Base-by-base conservation (phyloP, 2,329 filamentous ascomycete species). In the Pyricularia sp. region DNA sequence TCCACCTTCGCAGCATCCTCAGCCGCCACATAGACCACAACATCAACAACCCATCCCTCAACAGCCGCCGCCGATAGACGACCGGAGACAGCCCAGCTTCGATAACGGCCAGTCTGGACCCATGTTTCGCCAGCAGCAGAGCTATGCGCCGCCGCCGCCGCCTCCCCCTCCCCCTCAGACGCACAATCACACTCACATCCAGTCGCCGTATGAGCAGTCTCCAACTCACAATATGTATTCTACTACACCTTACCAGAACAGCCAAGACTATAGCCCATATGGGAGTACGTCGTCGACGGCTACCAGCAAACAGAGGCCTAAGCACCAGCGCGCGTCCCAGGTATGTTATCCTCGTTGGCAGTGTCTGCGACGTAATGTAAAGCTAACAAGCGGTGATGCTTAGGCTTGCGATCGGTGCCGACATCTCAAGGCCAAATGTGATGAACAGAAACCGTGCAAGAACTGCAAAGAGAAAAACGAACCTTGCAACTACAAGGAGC, bases 391-490 rank as follows among this genome's bases (percentile, higher is more conserved):
- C 9, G 59, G 23, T 30, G 59, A 11, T 11, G 23, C 33, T 63
- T 74, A 97, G 90, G 95, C 95, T 55, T 99, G 95, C 79, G 93
- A 97, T 75, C 92, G 90, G 78, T 97, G 93, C 79, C 89, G 93
- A 70, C 86, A 91, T 70, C 85, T 94, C 58, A 97, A 97, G 79
- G 93, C 93, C 17, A 97, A 97, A 79, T 97, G 93, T 77, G 93
- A 97, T 74, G 93, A 97, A 81, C 89, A 89, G 12, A 89, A 91
- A 72, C 93, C 91, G 1, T 90, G 91, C 74, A 94, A 93, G 76
- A 92, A 90, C 74, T 99, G 95, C 78, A 91, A 90, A 74, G 94
- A 98, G 73, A 96, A 96, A 77, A 89, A 86, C 72, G 85, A 93
- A 36, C 85, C 89, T 68, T 99, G 92, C 81, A 90, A 92, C 78